Evolutionary conservation across 2,329 filamentous ascomycete genomes (phyloP).

Genomic region (Neurospora crassa): DNA sequence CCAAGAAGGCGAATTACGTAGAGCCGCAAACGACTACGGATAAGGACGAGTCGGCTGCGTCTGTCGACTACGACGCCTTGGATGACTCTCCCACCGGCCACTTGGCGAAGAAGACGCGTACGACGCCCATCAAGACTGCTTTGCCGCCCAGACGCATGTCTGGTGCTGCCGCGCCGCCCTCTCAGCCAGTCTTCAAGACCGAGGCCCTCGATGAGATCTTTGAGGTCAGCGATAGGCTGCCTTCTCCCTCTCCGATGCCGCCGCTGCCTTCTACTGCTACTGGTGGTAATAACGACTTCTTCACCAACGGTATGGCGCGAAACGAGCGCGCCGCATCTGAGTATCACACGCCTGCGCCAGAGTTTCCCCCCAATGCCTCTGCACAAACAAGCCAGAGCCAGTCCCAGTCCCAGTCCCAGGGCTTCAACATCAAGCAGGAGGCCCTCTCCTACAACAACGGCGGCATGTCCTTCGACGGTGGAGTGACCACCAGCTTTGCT

Average conservation of each 20-base stretch:
- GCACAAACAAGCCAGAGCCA: not conserved
- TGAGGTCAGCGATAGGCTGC: not conserved
- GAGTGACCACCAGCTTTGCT: not conserved
- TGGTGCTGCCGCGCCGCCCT: not conserved
- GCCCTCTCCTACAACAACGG: not conserved
- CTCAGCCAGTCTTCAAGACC: not conserved
- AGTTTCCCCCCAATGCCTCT: not conserved
- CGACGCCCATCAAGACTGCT: not conserved
- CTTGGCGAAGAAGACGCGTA: not conserved
- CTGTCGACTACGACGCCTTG: conserved; percentile 22
- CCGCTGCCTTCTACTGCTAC: not conserved
- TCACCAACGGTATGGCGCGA: not conserved
- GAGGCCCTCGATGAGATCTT: not conserved
- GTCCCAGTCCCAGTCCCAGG: not conserved
- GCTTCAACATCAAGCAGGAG: not conserved
- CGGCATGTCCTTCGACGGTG: not conserved
- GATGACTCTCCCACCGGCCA: conserved; percentile 17
- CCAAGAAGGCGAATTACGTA: conserved; percentile 7
- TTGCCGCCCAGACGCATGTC: not conserved
- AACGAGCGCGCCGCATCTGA: not conserved
- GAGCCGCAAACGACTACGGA: conserved; percentile 9
- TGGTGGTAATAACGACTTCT: not conserved
- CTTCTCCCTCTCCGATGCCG: not conserved
- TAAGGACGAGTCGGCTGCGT: conserved; percentile 16
- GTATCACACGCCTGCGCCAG: not conserved